phyloP scores from a whole-genome alignment of 306 rosid species.

The Castanea mollissima region DNA sequence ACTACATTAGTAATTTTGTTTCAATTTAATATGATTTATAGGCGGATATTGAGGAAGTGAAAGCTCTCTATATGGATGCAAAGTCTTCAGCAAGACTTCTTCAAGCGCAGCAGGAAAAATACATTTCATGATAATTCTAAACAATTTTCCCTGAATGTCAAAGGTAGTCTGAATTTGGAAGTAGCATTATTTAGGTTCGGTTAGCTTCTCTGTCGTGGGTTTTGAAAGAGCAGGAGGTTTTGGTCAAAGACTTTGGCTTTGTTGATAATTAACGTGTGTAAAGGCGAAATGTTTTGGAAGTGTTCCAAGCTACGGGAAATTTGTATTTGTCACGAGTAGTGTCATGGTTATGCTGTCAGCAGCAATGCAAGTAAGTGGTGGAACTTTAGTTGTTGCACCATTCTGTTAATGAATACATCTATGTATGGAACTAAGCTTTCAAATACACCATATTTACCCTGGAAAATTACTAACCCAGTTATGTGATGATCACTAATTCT shows the following conservation, averaged over 20 bases:
- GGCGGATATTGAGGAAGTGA: conserved; percentile 85
- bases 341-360: neutral
- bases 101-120: conserved; percentile 91
- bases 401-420: neutral
- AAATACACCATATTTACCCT: neutral
- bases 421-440: neutral
- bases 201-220: neutral
- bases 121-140: conserved; percentile 44
- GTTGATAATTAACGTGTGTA: neutral
- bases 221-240: neutral
- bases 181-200: neutral
- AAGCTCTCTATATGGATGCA: conserved; percentile 76
- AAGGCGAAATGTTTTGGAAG: neutral
- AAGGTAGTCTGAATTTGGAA: neutral
- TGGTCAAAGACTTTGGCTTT: neutral
- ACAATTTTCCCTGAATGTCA: neutral
- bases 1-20: neutral
- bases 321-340: neutral
- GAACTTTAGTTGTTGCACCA: neutral
- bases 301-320: neutral
- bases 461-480: neutral
- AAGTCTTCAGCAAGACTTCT: conserved; percentile 82
- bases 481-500: neutral
- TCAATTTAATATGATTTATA: conserved; percentile 23
- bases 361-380: neutral